Evolutionary conservation across 23 red algal species (phyloP).

Genomic region (Cyanidioschyzon merolae): DNA sequence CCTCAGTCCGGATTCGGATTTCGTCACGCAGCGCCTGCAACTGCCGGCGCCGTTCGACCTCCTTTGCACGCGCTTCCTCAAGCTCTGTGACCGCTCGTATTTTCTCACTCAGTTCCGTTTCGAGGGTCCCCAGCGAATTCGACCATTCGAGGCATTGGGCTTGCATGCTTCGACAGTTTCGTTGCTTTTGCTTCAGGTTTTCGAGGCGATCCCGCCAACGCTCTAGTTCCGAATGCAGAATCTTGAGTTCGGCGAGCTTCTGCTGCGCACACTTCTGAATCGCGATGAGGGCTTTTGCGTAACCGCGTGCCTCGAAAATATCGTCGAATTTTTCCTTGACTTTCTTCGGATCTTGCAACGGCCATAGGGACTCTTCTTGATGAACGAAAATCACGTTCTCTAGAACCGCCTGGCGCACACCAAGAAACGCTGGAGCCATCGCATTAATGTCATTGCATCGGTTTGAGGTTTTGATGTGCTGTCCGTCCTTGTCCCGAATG

Average conservation of each 20-base stretch:
- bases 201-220: conserved; percentile 7
- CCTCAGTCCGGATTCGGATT: not conserved
- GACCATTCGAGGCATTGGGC: not conserved
- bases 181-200: not conserved
- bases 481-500: conserved; percentile 32
- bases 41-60: not conserved
- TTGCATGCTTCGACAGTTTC: not conserved
- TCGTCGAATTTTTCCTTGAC: conserved; percentile 86
- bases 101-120: not conserved
- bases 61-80: not conserved
- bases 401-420: conserved; percentile 70
- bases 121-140: not conserved
- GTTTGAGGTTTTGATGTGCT: conserved; percentile 27
- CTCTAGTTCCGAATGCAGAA: conserved; percentile 48
- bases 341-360: conserved; percentile 59
- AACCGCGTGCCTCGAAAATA: conserved; percentile 86
- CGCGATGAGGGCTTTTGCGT: conserved; percentile 80
- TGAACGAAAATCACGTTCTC: conserved; percentile 99
- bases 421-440: conserved; percentile 66
- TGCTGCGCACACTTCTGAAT: conserved; percentile 73
- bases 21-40: not conserved
- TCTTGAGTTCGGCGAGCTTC: conserved; percentile 46
- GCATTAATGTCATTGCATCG: conserved; percentile 67
- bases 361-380: conserved; percentile 94
- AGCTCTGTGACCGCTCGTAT: not conserved